Evolutionary conservation across 495 filamentous ascomycete species (phyloP).

Genomic region (Aspergillus funiculosus): DNA sequence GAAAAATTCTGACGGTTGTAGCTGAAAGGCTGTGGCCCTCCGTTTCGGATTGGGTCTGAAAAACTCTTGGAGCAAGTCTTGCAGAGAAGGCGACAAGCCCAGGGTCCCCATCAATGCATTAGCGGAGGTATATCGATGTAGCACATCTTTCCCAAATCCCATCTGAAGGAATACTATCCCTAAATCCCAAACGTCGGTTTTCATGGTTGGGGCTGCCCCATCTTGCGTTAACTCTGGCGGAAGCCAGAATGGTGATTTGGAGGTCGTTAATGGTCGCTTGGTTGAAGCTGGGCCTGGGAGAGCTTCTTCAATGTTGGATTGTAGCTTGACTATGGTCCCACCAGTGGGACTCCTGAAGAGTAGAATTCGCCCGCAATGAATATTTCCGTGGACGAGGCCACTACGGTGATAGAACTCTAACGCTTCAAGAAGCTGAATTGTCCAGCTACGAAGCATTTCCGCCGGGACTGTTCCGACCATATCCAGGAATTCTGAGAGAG

Average conservation of each 20-base stretch:
- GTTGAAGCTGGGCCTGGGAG: slow-evolving; percentile 27
- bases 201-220: slow-evolving; percentile 57
- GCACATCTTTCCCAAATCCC: slow-evolving; percentile 77
- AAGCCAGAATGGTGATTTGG: slow-evolving; percentile 75
- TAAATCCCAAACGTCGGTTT: slow-evolving; percentile 92
- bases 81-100: slow-evolving; percentile 65
- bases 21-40: slow-evolving; percentile 80
- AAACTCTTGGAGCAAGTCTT: slow-evolving; percentile 72
- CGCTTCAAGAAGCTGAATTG: slow-evolving; percentile 82
- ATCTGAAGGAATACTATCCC: slow-evolving; percentile 88
- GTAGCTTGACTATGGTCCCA: slow-evolving; percentile 42
- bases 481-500: slow-evolving; percentile 74
- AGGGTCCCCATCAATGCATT: slow-evolving; percentile 55
- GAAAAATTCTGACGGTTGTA: slow-evolving; percentile 83
- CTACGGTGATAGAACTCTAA: slow-evolving; percentile 79
- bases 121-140: slow-evolving; percentile 73
- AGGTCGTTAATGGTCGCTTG: slow-evolving; percentile 47
- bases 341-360: slow-evolving; percentile 44
- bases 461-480: slow-evolving; percentile 66
- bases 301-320: slow-evolving; percentile 38
- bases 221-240: slow-evolving; percentile 69
- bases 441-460: slow-evolving; percentile 74
- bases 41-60: slow-evolving; percentile 80
- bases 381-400: slow-evolving; percentile 71
- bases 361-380: slow-evolving; percentile 72